Conservation (phyloP, 2,329 filamentous ascomycete genomes). For the Aspergillus novofumigatus region DNA sequence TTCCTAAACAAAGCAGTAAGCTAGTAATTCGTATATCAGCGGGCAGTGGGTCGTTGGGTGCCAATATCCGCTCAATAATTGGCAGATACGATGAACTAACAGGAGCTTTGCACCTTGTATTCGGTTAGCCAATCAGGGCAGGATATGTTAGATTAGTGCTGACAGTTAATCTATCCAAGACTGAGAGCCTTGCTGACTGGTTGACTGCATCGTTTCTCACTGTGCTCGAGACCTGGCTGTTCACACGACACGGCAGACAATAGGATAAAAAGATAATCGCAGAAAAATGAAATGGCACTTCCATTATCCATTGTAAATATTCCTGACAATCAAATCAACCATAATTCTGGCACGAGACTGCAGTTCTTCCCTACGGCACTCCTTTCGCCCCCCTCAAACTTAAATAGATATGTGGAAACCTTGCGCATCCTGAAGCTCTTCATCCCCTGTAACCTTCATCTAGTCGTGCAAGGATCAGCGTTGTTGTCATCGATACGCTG, state of each 20-base stretch:
- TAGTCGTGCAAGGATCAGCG: slow-evolving; percentile 28
- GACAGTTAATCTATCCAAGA: neutral
- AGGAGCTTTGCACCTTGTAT: too few relatives aligned
- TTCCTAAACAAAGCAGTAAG: neutral
- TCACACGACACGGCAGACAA: neutral
- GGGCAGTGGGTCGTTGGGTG: neutral
- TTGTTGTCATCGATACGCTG: slow-evolving; percentile 55
- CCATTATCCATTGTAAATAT: neutral
- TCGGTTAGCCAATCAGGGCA: too few relatives aligned
- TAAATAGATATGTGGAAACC: slow-evolving; percentile 57
- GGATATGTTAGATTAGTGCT: neutral
- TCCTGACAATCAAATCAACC: too few relatives aligned
- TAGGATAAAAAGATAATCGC: neutral
- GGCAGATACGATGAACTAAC: too few relatives aligned
- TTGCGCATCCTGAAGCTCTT: slow-evolving; percentile 65
- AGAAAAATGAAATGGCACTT: too few relatives aligned
- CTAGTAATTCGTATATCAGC: too few relatives aligned
- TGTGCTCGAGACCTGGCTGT: too few relatives aligned
- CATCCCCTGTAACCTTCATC: slow-evolving; percentile 42
- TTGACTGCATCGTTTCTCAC: too few relatives aligned
- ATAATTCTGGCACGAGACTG: too few relatives aligned
- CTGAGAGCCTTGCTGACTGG: neutral
- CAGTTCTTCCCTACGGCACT: neutral
- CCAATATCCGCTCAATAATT: neutral
- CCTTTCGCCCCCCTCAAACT: slow-evolving; percentile 28